A percentile compares a stretch with the other conserved stretches of the same genome.
These are phyloP conservation scores for Croton laevigatus DNA, from an alignment of 441 rosid species.

Conservation along the genomic window DNA sequence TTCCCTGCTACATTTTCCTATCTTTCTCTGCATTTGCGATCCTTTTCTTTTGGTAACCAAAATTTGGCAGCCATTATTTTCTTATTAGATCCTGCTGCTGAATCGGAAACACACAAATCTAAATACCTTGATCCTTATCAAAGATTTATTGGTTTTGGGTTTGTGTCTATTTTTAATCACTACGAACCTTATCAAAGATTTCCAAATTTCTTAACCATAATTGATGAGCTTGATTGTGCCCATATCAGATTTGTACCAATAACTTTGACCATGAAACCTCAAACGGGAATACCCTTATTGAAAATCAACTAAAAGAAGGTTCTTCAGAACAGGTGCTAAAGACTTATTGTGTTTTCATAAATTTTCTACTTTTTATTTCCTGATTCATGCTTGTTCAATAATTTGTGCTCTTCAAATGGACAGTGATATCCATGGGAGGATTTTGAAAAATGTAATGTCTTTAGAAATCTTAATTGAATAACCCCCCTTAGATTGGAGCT, in stretches of 20 bases:
- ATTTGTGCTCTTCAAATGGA: not conserved
- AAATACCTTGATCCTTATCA: no score
- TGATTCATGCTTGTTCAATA: constrained; percentile 22
- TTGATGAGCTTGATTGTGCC: constrained; percentile 10
- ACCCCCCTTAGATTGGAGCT: constrained; percentile 16
- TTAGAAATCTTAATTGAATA: no score
- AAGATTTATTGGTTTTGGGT: no score
- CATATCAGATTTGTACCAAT: constrained; percentile 7
- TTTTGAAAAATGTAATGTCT: no score
- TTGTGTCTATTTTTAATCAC: no score
- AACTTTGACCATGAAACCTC: constrained; percentile 5
- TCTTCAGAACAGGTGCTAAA: not conserved
- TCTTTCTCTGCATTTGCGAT: no score
- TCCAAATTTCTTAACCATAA: constrained; percentile 6
- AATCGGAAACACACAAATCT: no score
- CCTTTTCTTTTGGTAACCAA: no score
- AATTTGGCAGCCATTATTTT: no score
- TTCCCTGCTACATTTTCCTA: no score
- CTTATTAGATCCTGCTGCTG: no score
- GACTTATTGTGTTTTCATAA: constrained; percentile 3
- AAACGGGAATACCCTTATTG: constrained; percentile 20
- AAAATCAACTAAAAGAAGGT: constrained; percentile 16
- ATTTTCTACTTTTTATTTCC: constrained; percentile 17
- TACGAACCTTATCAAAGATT: constrained; percentile 15
- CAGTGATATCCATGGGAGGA: constrained; percentile 30